Evolutionary conservation across 176 grass and related monocot genomes (phyloP).

Genomic region (Oryza australiensis): DNA sequence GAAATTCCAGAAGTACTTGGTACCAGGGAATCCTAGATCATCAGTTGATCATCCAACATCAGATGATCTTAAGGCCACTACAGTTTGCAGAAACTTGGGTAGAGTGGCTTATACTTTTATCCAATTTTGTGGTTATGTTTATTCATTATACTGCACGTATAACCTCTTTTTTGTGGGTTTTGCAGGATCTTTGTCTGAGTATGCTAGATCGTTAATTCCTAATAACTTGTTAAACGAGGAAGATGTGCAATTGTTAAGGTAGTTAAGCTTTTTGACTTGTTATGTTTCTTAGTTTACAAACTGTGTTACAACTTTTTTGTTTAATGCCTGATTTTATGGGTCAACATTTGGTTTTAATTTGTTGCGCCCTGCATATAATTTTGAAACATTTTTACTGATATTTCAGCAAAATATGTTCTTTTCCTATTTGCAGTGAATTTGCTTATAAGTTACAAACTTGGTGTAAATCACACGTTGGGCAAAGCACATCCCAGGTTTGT

Average conservation of each 20-base stretch:
- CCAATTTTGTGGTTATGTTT: conserved; percentile 22
- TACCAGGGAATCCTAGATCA: conserved; percentile 42
- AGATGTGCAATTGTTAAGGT: conserved; percentile 88
- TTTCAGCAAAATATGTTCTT: conserved; percentile 21
- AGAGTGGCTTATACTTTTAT: conserved; percentile 20
- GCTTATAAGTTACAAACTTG: conserved; percentile 66
- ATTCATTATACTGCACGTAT: conserved; percentile 30
- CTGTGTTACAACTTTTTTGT: neutral
- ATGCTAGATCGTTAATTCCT: conserved; percentile 79
- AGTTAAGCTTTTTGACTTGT: conserved; percentile 30
- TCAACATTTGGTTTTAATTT: conserved; percentile 17
- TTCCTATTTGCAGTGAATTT: conserved; percentile 73
- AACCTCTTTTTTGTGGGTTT: conserved; percentile 33
- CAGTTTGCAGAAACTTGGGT: conserved; percentile 90
- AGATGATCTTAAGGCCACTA: conserved; percentile 38
- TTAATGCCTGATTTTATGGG: conserved; percentile 22
- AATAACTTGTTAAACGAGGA: conserved; percentile 78
- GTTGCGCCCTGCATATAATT: neutral
- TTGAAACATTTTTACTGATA: neutral
- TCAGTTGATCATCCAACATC: conserved; percentile 32
- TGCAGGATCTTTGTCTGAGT: conserved; percentile 81
- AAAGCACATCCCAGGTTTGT: conserved; percentile 60
- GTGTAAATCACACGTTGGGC: conserved; percentile 52
- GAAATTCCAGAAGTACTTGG: conserved; percentile 74
- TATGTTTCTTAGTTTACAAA: neutral